Percentiles rank a stretch among this genome's conserved stretches.
phyloP scores from a whole-genome alignment of 1,284 basidiomycete species.

The Malassezia equina region DNA sequence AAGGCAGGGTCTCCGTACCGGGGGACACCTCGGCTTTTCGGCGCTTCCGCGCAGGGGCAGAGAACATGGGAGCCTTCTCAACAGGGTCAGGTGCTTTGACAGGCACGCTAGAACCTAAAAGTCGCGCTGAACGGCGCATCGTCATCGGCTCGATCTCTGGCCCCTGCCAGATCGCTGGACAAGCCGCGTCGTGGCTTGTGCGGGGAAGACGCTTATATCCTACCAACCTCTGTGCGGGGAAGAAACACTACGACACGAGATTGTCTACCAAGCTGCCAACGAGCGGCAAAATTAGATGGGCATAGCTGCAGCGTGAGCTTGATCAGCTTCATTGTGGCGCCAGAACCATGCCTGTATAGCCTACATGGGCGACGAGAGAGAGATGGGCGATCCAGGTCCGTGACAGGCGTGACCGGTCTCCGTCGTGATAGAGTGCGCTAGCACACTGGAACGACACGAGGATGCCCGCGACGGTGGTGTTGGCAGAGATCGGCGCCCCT shows the following conservation, averaged over 20 bases:
- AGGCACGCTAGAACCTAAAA: neutral
- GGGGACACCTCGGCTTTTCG: neutral
- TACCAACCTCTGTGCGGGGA: neutral
- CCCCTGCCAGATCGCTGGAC: neutral
- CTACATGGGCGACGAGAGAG: conserved; percentile 10
- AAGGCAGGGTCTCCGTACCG: neutral
- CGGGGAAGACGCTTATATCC: neutral
- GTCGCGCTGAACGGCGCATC: conserved; percentile 7
- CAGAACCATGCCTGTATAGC: conserved; percentile 14
- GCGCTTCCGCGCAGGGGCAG: neutral
- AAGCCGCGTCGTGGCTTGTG: neutral
- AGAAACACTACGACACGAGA: too few relatives aligned
- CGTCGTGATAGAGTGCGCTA: conserved; percentile 1
- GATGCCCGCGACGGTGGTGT: neutral
- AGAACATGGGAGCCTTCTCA: neutral
- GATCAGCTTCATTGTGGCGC: neutral
- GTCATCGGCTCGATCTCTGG: neutral
- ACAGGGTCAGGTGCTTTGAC: neutral
- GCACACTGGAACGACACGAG: neutral
- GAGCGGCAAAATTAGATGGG: neutral
- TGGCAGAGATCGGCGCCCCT: neutral
- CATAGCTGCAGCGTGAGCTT: neutral
- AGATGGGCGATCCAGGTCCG: neutral
- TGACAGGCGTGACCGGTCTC: neutral
- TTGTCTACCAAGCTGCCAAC: neutral